Evolutionary conservation across 768 basidiomycete species (phyloP).

Genomic region (Megacollybia marginata): DNA sequence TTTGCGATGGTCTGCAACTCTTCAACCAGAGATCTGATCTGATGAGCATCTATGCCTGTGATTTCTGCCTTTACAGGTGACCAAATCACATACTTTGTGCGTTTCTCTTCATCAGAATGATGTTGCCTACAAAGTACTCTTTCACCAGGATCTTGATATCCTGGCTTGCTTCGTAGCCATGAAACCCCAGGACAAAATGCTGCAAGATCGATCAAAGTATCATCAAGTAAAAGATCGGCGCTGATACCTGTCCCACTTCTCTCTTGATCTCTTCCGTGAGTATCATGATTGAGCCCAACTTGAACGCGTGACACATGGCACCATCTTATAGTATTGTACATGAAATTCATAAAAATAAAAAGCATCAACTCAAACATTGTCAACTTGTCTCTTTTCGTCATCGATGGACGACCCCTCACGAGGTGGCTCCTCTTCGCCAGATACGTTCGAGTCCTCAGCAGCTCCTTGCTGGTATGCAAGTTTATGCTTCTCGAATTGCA

Average conservation of each 20-base stretch:
- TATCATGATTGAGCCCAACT: not conserved
- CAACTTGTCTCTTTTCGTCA: not conserved
- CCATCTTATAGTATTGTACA: too few relatives aligned
- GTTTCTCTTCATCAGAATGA: conserved; percentile 68
- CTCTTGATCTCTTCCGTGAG: not conserved
- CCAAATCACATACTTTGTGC: conserved; percentile 34
- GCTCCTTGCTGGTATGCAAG: conserved; percentile 76
- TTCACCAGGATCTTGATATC: conserved; percentile 49
- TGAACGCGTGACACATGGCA: too few relatives aligned
- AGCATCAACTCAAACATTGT: too few relatives aligned
- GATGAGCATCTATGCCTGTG: conserved; percentile 36
- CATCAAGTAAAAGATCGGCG: not conserved
- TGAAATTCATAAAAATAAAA: too few relatives aligned
- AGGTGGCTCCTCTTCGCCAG: conserved; percentile 14
- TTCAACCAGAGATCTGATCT: conserved; percentile 39
- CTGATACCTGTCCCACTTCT: not conserved
- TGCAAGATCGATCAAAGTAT: conserved; percentile 15
- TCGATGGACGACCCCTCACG: not conserved
- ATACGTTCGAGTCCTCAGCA: conserved; percentile 34
- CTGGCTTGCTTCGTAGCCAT: conserved; percentile 43
- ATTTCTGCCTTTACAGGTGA: not conserved
- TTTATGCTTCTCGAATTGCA: conserved; percentile 81
- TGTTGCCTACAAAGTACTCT: conserved; percentile 58
- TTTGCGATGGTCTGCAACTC: conserved; percentile 50
- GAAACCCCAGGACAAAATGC: conserved; percentile 72